Conservation (phyloP, 1,284 basidiomycete genomes). For the Tilletia horrida region DNA sequence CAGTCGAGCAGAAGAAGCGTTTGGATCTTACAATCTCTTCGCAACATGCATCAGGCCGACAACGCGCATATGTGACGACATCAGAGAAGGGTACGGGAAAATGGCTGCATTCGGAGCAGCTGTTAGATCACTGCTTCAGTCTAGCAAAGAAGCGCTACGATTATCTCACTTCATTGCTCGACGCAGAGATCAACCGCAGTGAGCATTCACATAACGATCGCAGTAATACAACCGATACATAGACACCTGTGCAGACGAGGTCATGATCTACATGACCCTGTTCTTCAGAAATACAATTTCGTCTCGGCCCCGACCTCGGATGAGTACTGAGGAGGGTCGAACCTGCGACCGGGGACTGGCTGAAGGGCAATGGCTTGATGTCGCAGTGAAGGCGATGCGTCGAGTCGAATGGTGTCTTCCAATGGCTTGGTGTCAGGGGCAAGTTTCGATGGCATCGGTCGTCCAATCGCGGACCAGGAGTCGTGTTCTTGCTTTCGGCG, state of each 20-base stretch:
- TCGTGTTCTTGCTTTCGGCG: too few species aligned
- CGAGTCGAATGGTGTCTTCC: too few species aligned
- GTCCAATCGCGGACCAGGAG: too few species aligned
- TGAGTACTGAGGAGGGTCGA: too few species aligned
- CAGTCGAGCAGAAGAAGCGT: neutral
- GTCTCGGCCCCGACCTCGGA: too few species aligned
- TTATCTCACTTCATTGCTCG: neutral
- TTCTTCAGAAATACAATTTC: too few species aligned
- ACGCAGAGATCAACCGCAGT: neutral
- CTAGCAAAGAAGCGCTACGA: neutral
- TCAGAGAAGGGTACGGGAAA: neutral
- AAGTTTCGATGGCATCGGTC: too few species aligned
- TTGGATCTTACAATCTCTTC: neutral
- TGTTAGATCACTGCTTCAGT: neutral
- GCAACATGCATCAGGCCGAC: constrained; percentile 8
- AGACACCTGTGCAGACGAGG: neutral
- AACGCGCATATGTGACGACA: neutral
- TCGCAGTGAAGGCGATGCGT: too few species aligned
- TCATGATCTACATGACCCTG: too few species aligned
- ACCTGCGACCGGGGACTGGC: too few species aligned
- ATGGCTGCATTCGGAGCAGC: constrained; percentile 1
- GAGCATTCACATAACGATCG: neutral
- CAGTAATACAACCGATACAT: neutral
- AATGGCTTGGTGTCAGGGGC: too few species aligned
- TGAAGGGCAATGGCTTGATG: too few species aligned